Base-by-base conservation (phyloP, 2,329 filamentous ascomycete genomes). In the Botrytis squamosa region DNA sequence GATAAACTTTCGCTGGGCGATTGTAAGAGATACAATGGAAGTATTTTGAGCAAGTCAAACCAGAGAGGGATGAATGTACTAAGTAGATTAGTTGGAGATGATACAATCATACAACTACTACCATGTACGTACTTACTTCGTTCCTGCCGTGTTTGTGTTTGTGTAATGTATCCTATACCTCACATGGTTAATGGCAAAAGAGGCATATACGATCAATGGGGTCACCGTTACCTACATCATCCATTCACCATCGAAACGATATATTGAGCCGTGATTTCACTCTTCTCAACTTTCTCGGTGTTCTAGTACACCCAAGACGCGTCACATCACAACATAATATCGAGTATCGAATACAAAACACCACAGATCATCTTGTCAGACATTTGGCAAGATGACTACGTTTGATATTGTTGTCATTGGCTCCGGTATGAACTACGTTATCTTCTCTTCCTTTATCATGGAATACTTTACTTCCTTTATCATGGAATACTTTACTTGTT, bases 351-450 rank as follows among this genome's bases (percentile, higher is more conserved):
- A 67, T 52, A 52, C 25, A 14, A 14, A 52, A 4, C 14, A 40
- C 65, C 20, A 40, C 14, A 40, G 3, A 36, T 55, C 7, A 40
- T 67, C 65, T 55, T n/a, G 14, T 55, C 33, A 55, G 46, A 29
- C 8, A 55, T 2, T 22, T 55, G 25, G 3, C 4, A 29, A n/a
- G 29, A 67, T 67, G 65, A 0, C 25, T 29, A 46, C n/a, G 1
- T 4, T 67, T 1, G 65, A 67, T 67, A 55, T 67, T 52, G 33
- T 55, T 40, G 46, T 67, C 36, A 67, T 67, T 55, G 65, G 65
- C 46, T 67, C 46, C 8, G 46, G 46, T 67, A 55, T 40, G 36
- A 40, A 67, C 18, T n/a, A n/a, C 22, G 38, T 40, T 33, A 18
- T 67, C 10, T 49, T 67, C 36, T 67, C 44, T 25, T 52, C 25